Evolutionary conservation across 345 rosid genomes (phyloP).

Genomic region (Sisymbrium irio): DNA sequence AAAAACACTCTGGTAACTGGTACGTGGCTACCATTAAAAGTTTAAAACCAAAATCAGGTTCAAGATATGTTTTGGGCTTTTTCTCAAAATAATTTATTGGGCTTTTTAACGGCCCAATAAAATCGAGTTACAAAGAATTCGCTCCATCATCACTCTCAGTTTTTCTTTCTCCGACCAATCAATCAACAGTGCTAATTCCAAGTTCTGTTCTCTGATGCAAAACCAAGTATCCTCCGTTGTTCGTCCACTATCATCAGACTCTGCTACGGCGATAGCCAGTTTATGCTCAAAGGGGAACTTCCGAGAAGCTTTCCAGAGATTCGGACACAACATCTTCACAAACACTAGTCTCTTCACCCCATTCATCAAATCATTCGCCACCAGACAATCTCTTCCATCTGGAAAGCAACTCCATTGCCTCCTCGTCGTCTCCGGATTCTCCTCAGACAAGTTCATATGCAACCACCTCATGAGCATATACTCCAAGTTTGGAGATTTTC

Average conservation of each 20-base stretch:
- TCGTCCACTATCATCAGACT: slow-evolving; percentile 23
- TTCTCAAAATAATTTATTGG: neutral
- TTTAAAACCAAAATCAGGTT: no score
- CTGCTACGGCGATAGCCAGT: slow-evolving; percentile 35
- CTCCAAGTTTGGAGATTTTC: slow-evolving; percentile 57
- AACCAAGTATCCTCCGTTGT: slow-evolving; percentile 21
- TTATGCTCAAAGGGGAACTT: slow-evolving; percentile 56
- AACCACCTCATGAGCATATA: slow-evolving; percentile 78
- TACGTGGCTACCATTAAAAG: no score
- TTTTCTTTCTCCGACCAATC: neutral
- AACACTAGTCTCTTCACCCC: slow-evolving; percentile 56
- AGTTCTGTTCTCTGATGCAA: slow-evolving; percentile 22
- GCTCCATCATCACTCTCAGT: neutral
- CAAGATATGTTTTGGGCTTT: neutral
- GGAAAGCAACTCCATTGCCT: slow-evolving; percentile 72
- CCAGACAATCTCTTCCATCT: slow-evolving; percentile 28
- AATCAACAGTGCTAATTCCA: no score
- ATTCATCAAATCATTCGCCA: slow-evolving; percentile 53
- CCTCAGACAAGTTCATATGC: slow-evolving; percentile 53
- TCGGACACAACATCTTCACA: slow-evolving; percentile 49
- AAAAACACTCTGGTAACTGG: no score
- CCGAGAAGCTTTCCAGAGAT: slow-evolving; percentile 56
- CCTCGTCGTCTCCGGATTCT: slow-evolving; percentile 64
- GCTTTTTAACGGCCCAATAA: neutral
- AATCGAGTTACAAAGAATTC: neutral